phyloP scores from a whole-genome alignment of 163 green algal genomes.

The Chloromonas sp. region DNA sequence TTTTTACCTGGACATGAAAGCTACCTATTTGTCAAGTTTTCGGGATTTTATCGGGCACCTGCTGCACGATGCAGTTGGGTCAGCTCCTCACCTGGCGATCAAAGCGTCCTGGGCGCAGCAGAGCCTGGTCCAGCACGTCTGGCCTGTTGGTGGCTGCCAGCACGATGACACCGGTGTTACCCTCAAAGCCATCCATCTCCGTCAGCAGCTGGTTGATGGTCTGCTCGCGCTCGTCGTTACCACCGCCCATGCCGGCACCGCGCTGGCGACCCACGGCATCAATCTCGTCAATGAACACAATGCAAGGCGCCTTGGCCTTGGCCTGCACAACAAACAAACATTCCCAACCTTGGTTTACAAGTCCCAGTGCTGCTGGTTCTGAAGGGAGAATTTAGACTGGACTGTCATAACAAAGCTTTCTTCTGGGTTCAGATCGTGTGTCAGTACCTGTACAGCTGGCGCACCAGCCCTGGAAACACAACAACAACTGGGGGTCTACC shows the following conservation, averaged over 20 bases:
- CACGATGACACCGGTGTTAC: constrained; percentile 78
- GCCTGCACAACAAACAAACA: constrained; percentile 30
- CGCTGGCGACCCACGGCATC: constrained; percentile 92
- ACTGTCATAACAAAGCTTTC: neutral
- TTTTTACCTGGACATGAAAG: too few species aligned
- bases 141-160: constrained; percentile 66
- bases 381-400: neutral
- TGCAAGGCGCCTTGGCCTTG: constrained; percentile 90
- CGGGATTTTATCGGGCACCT: too few species aligned
- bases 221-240: constrained; percentile 97
- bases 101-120: constrained; percentile 96
- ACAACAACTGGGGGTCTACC: too few species aligned
- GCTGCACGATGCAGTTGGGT: too few species aligned
- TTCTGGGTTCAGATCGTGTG: neutral
- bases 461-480: too few species aligned
- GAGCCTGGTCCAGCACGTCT: constrained; percentile 91
- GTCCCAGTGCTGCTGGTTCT: neutral
- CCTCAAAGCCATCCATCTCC: constrained; percentile 90
- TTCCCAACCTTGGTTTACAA: neutral
- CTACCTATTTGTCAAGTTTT: too few species aligned
- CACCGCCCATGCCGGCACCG: constrained; percentile 85
- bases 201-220: constrained; percentile 92
- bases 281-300: constrained; percentile 99
- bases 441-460: neutral
- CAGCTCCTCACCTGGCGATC: constrained; percentile 71